Evolutionary conservation across 768 basidiomycete genomes (phyloP).

Genomic region (Rhizopogon sp.): DNA sequence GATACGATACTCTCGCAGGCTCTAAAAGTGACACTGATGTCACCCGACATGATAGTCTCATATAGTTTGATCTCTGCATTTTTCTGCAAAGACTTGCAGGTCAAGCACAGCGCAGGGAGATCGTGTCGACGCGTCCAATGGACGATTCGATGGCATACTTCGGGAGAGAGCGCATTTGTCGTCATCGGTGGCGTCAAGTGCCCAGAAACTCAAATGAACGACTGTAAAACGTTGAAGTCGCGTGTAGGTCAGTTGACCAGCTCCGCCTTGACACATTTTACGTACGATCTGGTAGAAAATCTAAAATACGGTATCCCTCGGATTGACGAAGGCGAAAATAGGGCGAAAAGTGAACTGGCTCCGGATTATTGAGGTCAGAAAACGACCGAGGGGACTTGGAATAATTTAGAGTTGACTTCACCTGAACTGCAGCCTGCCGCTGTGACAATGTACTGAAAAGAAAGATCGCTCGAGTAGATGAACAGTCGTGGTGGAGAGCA

Average conservation of each 20-base stretch:
- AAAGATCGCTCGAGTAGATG: neutral
- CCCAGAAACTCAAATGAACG: neutral
- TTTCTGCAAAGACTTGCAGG: conserved; percentile 42
- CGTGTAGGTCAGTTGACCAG: neutral
- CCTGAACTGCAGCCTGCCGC: neutral
- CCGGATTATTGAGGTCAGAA: neutral
- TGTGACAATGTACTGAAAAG: neutral
- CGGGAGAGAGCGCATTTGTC: conserved; percentile 31
- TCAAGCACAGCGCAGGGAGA: conserved; percentile 38
- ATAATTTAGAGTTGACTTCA: neutral
- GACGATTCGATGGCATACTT: conserved; percentile 38
- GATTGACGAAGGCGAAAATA: neutral
- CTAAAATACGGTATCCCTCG: neutral
- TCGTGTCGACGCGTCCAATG: conserved; percentile 31
- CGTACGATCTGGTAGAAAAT: neutral
- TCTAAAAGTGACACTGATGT: conserved; percentile 28
- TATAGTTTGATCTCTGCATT: conserved; percentile 47
- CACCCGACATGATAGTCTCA: conserved; percentile 32
- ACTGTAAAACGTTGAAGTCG: conserved; percentile 2
- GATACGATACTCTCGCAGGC: conserved; percentile 36
- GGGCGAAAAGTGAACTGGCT: neutral
- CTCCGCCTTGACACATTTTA: neutral
- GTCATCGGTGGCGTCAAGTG: conserved; percentile 11
- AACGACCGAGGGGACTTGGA: neutral
- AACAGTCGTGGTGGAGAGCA: neutral